phyloP scores from a whole-genome alignment of 148 eudicot genomes.

The Drosera capensis region DNA sequence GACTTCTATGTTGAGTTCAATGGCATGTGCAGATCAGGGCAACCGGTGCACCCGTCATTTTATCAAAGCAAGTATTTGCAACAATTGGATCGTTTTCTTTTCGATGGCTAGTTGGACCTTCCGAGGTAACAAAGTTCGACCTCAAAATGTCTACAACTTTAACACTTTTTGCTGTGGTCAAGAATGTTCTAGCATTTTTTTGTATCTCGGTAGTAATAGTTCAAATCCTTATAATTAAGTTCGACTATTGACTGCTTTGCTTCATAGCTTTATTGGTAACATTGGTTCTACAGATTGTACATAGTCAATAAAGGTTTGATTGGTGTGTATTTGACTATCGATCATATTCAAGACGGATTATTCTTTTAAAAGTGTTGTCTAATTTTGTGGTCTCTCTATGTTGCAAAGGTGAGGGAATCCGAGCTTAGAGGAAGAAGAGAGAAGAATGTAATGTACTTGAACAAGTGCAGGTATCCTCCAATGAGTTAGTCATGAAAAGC shows the following conservation, averaged over 20 bases:
- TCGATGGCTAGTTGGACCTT: slow-evolving; percentile 67
- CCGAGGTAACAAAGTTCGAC: slow-evolving; percentile 36
- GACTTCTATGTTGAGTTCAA: too few relatives aligned
- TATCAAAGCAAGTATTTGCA: slow-evolving; percentile 50
- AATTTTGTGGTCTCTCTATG: background rate
- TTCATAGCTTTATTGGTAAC: too few relatives aligned
- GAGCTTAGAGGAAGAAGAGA: slow-evolving; percentile 50
- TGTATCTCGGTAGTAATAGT: background rate
- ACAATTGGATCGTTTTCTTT: slow-evolving; percentile 44
- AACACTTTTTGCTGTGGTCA: background rate
- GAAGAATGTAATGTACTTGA: slow-evolving; percentile 59
- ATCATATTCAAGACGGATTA: background rate
- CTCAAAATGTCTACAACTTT: background rate
- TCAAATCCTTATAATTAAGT: background rate
- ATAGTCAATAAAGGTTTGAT: too few relatives aligned
- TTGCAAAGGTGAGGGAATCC: slow-evolving; percentile 51
- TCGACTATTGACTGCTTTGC: too few relatives aligned
- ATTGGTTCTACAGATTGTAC: too few relatives aligned
- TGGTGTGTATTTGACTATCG: background rate
- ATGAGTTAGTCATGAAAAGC: background rate
- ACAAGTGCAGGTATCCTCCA: slow-evolving; percentile 72
- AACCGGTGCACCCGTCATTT: slow-evolving; percentile 30
- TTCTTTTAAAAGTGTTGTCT: background rate
- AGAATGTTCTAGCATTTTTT: too few relatives aligned
- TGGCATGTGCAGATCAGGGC: slow-evolving; percentile 31